Evolutionary conservation across 2,329 filamentous ascomycete genomes (phyloP).

Genomic region (Westerdykella sp.): DNA sequence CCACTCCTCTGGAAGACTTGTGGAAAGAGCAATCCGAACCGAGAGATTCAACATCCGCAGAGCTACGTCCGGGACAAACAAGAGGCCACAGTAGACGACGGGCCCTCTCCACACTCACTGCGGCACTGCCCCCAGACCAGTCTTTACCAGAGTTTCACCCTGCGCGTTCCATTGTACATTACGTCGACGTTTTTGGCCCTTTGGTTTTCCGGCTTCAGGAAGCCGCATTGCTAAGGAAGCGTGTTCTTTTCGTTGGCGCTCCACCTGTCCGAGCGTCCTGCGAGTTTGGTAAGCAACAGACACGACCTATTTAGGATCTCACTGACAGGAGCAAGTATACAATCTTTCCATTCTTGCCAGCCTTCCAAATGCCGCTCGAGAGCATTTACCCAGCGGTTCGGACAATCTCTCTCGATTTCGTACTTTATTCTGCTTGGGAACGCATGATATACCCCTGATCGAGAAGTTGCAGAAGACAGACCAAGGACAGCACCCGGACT

Average conservation of each 20-base stretch:
- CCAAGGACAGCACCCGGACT: slow-evolving; percentile 37
- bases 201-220: slow-evolving; percentile 87
- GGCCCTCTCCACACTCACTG: slow-evolving; percentile 48
- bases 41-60: slow-evolving; percentile 1
- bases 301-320: not conserved
- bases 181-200: slow-evolving; percentile 81
- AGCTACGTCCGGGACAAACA: slow-evolving; percentile 1
- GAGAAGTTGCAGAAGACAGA: slow-evolving; percentile 44
- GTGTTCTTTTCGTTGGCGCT: slow-evolving; percentile 79
- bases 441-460: slow-evolving; percentile 83
- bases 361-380: slow-evolving; percentile 67
- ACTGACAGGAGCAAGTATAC: slow-evolving; percentile 59
- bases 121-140: slow-evolving; percentile 55
- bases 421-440: slow-evolving; percentile 86
- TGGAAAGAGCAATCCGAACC: slow-evolving; percentile 57
- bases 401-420: slow-evolving; percentile 60
- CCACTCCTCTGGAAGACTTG: slow-evolving; percentile 64
- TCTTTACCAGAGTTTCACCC: slow-evolving; percentile 74
- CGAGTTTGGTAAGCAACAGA: slow-evolving; percentile 67
- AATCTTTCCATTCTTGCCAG: slow-evolving; percentile 89
- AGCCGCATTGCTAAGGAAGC: slow-evolving; percentile 76
- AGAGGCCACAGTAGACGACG: slow-evolving; percentile 27
- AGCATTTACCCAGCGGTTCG: slow-evolving; percentile 59
- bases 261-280: slow-evolving; percentile 80
- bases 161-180: slow-evolving; percentile 69